phyloP scores from a whole-genome alignment of 2,329 filamentous ascomycete species.

The Dissoconium aciculare region DNA sequence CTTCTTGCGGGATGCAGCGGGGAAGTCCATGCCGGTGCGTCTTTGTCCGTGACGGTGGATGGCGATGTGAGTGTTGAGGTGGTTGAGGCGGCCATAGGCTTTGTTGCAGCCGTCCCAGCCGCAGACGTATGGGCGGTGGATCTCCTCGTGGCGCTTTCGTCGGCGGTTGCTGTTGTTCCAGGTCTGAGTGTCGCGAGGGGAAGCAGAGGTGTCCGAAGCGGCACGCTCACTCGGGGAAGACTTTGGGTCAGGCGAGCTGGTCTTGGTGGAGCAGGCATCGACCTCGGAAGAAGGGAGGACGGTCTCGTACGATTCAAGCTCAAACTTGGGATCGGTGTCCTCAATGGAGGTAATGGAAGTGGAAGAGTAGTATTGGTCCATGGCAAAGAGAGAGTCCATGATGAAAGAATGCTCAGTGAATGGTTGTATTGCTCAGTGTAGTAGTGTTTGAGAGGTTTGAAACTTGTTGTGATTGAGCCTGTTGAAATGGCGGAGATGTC shows the following conservation, averaged over 20 bases:
- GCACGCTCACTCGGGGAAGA: background rate
- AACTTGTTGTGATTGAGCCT: too few relatives aligned
- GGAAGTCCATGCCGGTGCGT: background rate
- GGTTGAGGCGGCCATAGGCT: background rate
- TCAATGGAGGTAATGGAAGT: too few relatives aligned
- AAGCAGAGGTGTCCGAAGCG: background rate
- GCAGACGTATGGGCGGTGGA: background rate
- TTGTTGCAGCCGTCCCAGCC: slow-evolving; percentile 1
- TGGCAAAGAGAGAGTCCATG: background rate
- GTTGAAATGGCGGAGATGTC: too few relatives aligned
- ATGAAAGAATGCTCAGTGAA: too few relatives aligned
- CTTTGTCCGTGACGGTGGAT: background rate
- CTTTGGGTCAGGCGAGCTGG: background rate
- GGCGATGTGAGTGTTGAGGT: slow-evolving; percentile 1
- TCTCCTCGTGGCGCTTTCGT: background rate
- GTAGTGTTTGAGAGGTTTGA: too few relatives aligned
- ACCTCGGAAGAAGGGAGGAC: too few relatives aligned
- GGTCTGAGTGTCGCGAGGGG: background rate
- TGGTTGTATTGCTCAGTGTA: too few relatives aligned
- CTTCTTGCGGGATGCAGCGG: background rate
- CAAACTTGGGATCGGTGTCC: background rate
- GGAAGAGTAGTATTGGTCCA: background rate
- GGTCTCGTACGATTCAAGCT: too few relatives aligned
- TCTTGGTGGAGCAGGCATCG: background rate
- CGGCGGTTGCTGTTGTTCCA: background rate